Percentiles rank a stretch among this genome's conserved stretches.
Conservation (phyloP, 192 early-diverging fungal genomes). For the Lobosporangium transversale region DNA sequence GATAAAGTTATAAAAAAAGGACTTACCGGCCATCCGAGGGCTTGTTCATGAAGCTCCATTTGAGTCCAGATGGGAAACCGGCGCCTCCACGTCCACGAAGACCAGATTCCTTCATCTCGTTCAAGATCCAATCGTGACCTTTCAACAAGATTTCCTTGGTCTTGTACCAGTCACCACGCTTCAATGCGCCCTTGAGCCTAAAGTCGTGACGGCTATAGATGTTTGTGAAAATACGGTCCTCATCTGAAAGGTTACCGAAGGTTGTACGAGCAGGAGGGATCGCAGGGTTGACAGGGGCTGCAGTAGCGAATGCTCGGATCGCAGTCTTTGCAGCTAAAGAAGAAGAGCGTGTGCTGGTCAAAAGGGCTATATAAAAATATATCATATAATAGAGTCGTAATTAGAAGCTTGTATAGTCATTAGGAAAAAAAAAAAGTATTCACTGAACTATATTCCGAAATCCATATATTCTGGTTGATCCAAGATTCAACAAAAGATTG, state of each 20-base stretch:
- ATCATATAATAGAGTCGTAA: too few relatives aligned
- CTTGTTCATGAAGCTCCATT: conserved; percentile 99
- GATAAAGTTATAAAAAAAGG: too few relatives aligned
- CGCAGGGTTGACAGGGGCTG: conserved; percentile 42
- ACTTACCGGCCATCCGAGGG: conserved; percentile 77
- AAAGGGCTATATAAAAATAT: too few relatives aligned
- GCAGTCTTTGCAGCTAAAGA: conserved; percentile 55
- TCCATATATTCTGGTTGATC: conserved; percentile 1
- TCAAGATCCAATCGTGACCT: conserved; percentile 97
- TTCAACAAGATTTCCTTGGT: conserved; percentile 98
- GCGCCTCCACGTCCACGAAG: conserved; percentile 96
- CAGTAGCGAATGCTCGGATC: conserved; percentile 41
- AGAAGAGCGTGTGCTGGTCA: conserved; percentile 31
- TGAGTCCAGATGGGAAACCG: conserved; percentile 97
- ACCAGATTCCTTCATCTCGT: conserved; percentile 96
- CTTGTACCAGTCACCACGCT: conserved; percentile 99
- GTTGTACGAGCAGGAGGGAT: conserved; percentile 52
- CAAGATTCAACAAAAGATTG: too few relatives aligned
- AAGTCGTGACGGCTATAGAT: conserved; percentile 94
- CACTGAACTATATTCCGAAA: background rate
- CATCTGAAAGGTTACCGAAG: conserved; percentile 84
- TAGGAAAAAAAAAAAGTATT: background rate
- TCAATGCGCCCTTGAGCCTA: conserved; percentile 85
- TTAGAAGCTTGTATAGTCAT: too few relatives aligned
- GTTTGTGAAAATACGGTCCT: conserved; percentile 99